These are phyloP conservation scores for Pichia paraexigua DNA, from an alignment of 805 yeast genomes.

Conservation along the genomic window DNA sequence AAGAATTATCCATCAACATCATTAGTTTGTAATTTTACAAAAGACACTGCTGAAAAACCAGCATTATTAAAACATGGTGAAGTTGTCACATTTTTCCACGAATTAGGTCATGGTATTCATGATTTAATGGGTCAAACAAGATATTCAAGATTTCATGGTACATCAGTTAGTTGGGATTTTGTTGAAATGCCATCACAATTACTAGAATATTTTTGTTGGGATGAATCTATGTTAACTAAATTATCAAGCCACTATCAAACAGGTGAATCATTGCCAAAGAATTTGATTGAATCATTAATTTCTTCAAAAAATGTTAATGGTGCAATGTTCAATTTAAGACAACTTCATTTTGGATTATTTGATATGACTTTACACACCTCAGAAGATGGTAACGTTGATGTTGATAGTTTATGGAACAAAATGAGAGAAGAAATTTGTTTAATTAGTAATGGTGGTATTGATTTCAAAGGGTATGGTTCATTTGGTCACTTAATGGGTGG, in stretches of 20 bases:
- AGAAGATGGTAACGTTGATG: constrained; percentile 39
- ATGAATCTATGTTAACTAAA: constrained; percentile 45
- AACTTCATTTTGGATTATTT: constrained; percentile 69
- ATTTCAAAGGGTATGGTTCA: constrained; percentile 62
- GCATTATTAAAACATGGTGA: constrained; percentile 70
- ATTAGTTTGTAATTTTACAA: constrained; percentile 77
- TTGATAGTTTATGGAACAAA: constrained; percentile 55
- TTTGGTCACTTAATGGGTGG: constrained; percentile 82
- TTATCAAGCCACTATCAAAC: constrained; percentile 59
- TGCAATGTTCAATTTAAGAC: constrained; percentile 64
- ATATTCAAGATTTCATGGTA: constrained; percentile 66
- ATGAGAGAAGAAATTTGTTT: constrained; percentile 56
- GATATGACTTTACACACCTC: constrained; percentile 64
- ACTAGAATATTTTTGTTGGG: constrained; percentile 87
- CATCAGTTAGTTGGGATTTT: constrained; percentile 74
- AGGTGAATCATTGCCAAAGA: constrained; percentile 49
- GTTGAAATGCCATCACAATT: constrained; percentile 90
- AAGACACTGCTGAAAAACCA: constrained; percentile 62
- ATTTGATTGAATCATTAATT: constrained; percentile 49
- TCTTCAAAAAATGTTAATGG: constrained; percentile 69
- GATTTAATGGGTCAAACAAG: constrained; percentile 60
- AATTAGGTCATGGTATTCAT: constrained; percentile 85
- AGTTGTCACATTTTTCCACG: constrained; percentile 81
- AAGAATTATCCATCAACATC: constrained; percentile 65
- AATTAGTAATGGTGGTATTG: constrained; percentile 44